Evolutionary conservation across 306 rosid genomes (phyloP), one percentile per base, ranked within the genome.

Genomic region (Phaseolus lunatus): DNA sequence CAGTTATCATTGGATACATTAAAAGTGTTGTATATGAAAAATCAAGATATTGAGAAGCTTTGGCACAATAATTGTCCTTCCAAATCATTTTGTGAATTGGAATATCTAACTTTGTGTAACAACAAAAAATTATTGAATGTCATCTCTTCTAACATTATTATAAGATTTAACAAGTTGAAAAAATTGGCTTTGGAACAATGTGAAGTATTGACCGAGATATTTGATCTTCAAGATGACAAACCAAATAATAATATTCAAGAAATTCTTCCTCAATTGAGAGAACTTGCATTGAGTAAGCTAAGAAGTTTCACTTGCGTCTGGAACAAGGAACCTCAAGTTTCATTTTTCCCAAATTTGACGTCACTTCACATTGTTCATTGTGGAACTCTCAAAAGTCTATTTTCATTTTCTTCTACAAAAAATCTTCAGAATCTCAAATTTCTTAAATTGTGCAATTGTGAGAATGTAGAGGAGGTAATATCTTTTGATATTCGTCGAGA

Each of bases 261-360:
- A 33, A 11, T 72, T 9, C 54, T 72, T 7, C 77, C 37, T 54
- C 41, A 15, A 3, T 1, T 72, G 5, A 15, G 7, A 2, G 50
- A 1, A 72, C 9, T 72, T 3, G 3, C 19, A 26, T 56, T 72
- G 54, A 72, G 11, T 22, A 5, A 23, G 0, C 41, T 72, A 8
- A 31, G 41, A 0, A 2, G 13, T 26, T 37, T 75, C 31, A 14
- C 3, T 1, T 3, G 3, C 18, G 7, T 75, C 3, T 75, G 59
- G 79, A 75, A 19, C 20, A 44, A 11, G 48, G 71, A 45, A 4
- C 79, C 79, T 45, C n/a, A 16, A 1, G 37, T 53, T 35, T 50
- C 52, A 1, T 74, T 57, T 61, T 74, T 45, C 26, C 18, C 2
- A 44, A 74, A 45, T 12, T 39, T 74, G 57, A 16, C 0, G 18